Base-by-base conservation (phyloP, 805 yeast genomes). In the Tetrapisispora arboricola region DNA sequence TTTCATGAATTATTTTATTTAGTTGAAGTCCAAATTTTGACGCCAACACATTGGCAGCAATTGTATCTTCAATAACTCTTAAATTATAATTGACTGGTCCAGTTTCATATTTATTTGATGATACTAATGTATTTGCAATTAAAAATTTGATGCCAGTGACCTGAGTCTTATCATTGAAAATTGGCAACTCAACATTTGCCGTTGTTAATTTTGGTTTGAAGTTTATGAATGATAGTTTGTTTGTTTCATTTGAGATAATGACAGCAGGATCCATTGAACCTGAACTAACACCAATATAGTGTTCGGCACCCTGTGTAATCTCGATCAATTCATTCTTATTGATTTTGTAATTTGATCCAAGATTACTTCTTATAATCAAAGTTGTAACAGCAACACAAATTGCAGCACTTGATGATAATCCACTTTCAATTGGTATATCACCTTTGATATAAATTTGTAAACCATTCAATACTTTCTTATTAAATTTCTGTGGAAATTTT, bases 201-300 rank as follows among this genome's bases (percentile, higher is more conserved):
- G 77, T 84, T 27, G 55, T 61, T 36, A 81, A 64, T 45, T 65
- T 56, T 2, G 88, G 87, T 45, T 70, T 67, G 61, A 80, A 80
- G 48, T 72, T 73, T 16, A 80, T 75, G 48, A 71, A 68, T 41
- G 80, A 59, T 1, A 80, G 80, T 47, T 80, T 74, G 44, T 67
- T 68, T 32, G 59, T 62, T 50, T 71, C 75, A 17, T 87, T 86
- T 48, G 72, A 78, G 19, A 81, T 69, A 0, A 82, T 74, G 3
- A 86, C 87, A 37, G 80, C 71, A 60, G 80, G 87, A 55, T 80
- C 87, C 82, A 80, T 74, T 30, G 87, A 86, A n/a, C 87, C 88
- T 27, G 80, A 76, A 55, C 77, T 80, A 39, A 80, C 82, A 27
- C 87, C 87, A 28, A 80, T 76, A 40, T 75, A 75, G 59, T 79